A percentile compares a stretch with the other conserved stretches of the same genome.
These are phyloP conservation scores for Pichia ethanolica DNA, from an alignment of 805 yeast species.

Conservation along the genomic window DNA sequence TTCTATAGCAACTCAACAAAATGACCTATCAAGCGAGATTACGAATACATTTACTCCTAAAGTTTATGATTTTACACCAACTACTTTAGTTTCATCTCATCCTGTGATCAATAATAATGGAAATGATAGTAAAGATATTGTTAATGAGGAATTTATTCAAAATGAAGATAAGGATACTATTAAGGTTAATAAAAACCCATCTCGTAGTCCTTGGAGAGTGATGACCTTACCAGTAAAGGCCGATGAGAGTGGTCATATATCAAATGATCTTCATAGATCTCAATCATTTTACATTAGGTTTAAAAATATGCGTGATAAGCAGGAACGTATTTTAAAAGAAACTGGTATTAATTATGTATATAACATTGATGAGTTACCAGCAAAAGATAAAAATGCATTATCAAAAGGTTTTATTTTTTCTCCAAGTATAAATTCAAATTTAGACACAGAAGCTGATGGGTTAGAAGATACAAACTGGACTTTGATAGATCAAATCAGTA, in stretches of 20 bases:
- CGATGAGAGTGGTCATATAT: not conserved
- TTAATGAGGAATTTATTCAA: not conserved
- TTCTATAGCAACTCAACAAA: not conserved
- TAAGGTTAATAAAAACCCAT: not conserved
- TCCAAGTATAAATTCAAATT: slow-evolving; percentile 17
- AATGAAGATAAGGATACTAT: not conserved
- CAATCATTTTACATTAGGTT: slow-evolving; percentile 14
- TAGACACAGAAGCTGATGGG: slow-evolving; percentile 3
- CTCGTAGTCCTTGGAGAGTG: not conserved
- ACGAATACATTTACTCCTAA: not conserved
- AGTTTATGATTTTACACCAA: not conserved
- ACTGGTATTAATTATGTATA: slow-evolving; percentile 19
- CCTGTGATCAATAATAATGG: not conserved
- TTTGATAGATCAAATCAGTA: not conserved
- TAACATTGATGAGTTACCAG: slow-evolving; percentile 9
- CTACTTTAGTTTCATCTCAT: not conserved
- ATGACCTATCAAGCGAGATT: not conserved
- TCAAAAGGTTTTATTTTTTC: slow-evolving; percentile 15
- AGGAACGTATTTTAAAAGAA: slow-evolving; percentile 15
- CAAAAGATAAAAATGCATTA: slow-evolving; percentile 2
- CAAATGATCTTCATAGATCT: slow-evolving; percentile 3
- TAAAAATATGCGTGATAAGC: slow-evolving; percentile 10
- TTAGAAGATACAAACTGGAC: slow-evolving; percentile 7
- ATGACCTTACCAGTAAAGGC: not conserved
- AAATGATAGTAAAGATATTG: not conserved